Evolutionary conservation across 179 eudicot species (phyloP), one percentile per base, ranked within the genome.

Genomic region (Monotropa hypopitys): DNA sequence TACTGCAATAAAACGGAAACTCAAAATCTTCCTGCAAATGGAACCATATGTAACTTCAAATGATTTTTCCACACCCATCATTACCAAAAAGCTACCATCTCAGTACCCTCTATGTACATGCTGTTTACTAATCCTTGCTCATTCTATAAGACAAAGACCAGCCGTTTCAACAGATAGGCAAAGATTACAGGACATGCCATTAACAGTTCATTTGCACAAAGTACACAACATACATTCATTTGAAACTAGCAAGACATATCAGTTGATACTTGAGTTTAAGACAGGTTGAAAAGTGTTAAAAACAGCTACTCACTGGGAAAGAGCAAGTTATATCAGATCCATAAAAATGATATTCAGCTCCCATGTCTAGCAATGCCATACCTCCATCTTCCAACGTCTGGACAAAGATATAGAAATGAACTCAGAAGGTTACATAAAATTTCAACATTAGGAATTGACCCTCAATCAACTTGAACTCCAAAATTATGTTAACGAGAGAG

Each of bases 321-420:
- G 99, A 95, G 84, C 99, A 95, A 72, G 99, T 93, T 79, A 95
- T 95, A 82, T 95, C 99, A 76, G 97, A 91, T 78, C 98, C 99
- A 87, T 95, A 95, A 85, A 93, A 95, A 86, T 93, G 90, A 83
- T 87, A 95, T 83, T 95, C 99, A 80, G 98, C 99, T 83, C 99
- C 98, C 99, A 95, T 95, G 84, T 94, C 99, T 32, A 95, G 84
- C 81, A 95, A 84, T 74, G 98, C 95, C 91, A 93, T 90, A 87
- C 93, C 97, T 65, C 97, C 97, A 83, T 95, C 93, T 49, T 79
- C 75, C 67, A 93, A 87, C 5, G 82, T 90, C 99, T 95, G 90
- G 84, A 78, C n/a, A 71, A 62, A 67, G 66, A 47, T 26, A 63
- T 42, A 13, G 21, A 70, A 28, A 33, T 28, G 4, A 7, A 66